phyloP scores from a whole-genome alignment of 78 protist genomes.

The Dictyostelium firmibasis region DNA sequence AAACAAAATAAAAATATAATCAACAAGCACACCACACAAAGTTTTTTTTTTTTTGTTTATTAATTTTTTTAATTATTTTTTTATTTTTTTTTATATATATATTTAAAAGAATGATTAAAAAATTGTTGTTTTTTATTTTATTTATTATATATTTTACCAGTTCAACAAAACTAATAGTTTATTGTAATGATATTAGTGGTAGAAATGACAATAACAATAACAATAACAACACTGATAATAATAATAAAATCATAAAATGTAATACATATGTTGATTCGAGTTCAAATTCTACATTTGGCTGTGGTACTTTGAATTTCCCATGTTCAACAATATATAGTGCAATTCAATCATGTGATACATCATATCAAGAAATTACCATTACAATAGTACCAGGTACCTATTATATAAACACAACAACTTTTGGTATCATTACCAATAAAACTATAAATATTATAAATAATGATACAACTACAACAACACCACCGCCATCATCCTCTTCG shows the following conservation, averaged over 20 bases:
- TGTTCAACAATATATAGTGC: background rate
- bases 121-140: background rate
- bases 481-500: background rate
- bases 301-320: background rate
- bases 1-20: no score
- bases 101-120: background rate
- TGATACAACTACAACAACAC: background rate
- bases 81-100: background rate
- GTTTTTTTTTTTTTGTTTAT: background rate
- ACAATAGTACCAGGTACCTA: background rate
- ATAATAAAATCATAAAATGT: background rate
- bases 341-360: background rate
- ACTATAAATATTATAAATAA: background rate
- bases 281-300: background rate
- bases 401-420: background rate
- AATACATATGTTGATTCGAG: background rate
- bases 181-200: background rate
- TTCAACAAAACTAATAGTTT: background rate
- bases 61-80: background rate
- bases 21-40: background rate
- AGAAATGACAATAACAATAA: background rate
- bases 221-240: no score
- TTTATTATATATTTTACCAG: background rate
- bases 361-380: background rate
- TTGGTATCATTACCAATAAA: background rate